Conservation (phyloP, 2,329 filamentous ascomycete genomes). For the Sporothrix humicola region DNA sequence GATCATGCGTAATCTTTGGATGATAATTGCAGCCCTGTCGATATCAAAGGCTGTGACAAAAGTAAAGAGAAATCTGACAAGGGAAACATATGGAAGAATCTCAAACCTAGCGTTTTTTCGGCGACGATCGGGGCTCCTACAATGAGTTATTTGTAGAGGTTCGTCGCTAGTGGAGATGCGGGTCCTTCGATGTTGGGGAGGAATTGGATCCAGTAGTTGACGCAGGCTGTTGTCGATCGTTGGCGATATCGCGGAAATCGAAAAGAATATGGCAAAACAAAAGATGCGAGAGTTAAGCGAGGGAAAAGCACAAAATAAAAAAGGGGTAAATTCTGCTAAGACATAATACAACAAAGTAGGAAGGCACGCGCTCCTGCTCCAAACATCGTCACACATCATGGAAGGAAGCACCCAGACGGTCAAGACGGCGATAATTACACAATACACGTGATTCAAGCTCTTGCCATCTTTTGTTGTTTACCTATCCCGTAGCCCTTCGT, state of each 20-base stretch:
- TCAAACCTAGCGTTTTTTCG: background rate
- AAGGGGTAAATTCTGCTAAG: background rate
- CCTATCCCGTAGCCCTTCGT: background rate
- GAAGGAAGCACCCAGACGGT: background rate
- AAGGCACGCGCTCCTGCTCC: background rate
- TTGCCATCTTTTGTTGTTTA: background rate
- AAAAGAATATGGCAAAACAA: background rate
- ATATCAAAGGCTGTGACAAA: background rate
- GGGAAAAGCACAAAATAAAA: background rate
- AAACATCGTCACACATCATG: background rate
- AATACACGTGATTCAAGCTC: background rate
- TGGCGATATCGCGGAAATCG: background rate
- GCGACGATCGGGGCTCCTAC: background rate
- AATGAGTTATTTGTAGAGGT: background rate
- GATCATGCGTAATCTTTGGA: background rate
- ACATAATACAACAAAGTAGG: background rate
- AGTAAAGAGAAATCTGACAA: background rate
- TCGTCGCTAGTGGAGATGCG: background rate
- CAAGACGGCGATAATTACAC: background rate
- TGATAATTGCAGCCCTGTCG: background rate
- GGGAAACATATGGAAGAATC: background rate
- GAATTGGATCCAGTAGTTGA: background rate
- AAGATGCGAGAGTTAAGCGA: background rate
- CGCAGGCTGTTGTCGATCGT: conserved; percentile 2
- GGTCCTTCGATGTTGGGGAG: background rate